Evolutionary conservation across 225 moss, liverwort and hornwort species (phyloP), one percentile per base, ranked within the genome.

Genomic region (Climacium dendroides): DNA sequence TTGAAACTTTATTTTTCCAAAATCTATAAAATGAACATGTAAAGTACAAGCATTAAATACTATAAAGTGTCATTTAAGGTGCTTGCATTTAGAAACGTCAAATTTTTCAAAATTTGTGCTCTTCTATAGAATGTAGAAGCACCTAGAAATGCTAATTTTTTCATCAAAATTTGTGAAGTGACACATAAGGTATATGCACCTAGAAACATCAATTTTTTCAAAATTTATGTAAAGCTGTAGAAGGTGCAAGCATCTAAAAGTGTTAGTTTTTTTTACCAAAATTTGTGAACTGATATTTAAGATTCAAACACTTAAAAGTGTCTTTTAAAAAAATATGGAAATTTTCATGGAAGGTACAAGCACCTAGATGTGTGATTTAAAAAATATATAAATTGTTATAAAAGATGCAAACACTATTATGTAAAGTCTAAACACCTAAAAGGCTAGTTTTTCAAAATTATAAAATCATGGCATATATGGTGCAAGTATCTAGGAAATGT

Each of bases 221-320:
- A 41, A 70, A 41, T 25, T 24, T 20, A 11, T 41, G 7, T 15
- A 13, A 12, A 13, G 0, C 4, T 2, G 7, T 24, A 4, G 14
- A 39, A 24, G 24, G 19, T 69, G 14, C 1, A 2, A 39, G 69
- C 41, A 69, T 2, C 39, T 24, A 8, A 4, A 69, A 69, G 25
- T 1, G 0, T 24, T 69, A 24, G 0, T 24, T 39, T 34, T 34
- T 39, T 41, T 9, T 4, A 24, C 4, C 13, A 10, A 45, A 45
- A 29, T 45, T 47, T 29, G 3, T 29, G 9, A 9, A 9, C 3
- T 71, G 6, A 3, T 2, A 45, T 17, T 2, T 9, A 28, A 47
- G 2, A 0, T 29, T 10, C 3, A 18, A 47, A 9, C 29, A 45
- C 6, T 0, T 45, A 11, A 0, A 11, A 74, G 3, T 1, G 1